A percentile compares a stretch with the other conserved stretches of the same genome.
phyloP scores from a whole-genome alignment of 495 filamentous ascomycete genomes.

The Aspergillus bertholletiae region DNA sequence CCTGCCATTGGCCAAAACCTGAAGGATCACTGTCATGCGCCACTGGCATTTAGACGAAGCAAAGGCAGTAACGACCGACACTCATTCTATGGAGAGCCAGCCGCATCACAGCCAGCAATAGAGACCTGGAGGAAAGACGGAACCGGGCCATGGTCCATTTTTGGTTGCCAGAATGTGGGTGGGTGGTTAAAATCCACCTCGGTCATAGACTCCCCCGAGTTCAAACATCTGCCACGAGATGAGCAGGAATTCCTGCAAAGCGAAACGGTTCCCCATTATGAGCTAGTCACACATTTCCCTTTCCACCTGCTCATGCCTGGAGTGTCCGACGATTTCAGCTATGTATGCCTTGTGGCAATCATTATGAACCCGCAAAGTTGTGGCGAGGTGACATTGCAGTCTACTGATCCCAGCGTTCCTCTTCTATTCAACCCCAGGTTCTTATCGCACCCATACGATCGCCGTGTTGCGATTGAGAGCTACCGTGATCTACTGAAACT shows the following conservation, averaged over 20 bases:
- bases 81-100: conserved; percentile 26
- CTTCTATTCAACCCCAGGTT: conserved; percentile 56
- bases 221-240: conserved; percentile 35
- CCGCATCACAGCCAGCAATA: conserved; percentile 36
- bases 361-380: conserved; percentile 36
- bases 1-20: conserved; percentile 56
- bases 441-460: conserved; percentile 54
- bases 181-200: conserved; percentile 53
- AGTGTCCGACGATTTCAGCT: conserved; percentile 27
- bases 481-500: conserved; percentile 45
- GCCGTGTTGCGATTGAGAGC: conserved; percentile 49
- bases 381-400: conserved; percentile 53
- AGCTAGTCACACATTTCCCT: conserved; percentile 33
- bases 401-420: conserved; percentile 48
- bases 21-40: conserved; percentile 45
- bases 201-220: conserved; percentile 35
- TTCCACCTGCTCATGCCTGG: conserved; percentile 22
- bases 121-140: conserved; percentile 20
- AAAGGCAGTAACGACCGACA: conserved; percentile 29
- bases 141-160: conserved; percentile 11
- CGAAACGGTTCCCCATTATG: conserved; percentile 47
- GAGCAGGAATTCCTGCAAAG: conserved; percentile 36
- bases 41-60: conserved; percentile 22
- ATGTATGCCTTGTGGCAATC: conserved; percentile 22
- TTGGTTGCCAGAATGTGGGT: conserved; percentile 37